Percentiles rank a stretch among this genome's conserved stretches.
Conservation (phyloP, 164 flowering plant species). For the Aristolochia fimbriata region DNA sequence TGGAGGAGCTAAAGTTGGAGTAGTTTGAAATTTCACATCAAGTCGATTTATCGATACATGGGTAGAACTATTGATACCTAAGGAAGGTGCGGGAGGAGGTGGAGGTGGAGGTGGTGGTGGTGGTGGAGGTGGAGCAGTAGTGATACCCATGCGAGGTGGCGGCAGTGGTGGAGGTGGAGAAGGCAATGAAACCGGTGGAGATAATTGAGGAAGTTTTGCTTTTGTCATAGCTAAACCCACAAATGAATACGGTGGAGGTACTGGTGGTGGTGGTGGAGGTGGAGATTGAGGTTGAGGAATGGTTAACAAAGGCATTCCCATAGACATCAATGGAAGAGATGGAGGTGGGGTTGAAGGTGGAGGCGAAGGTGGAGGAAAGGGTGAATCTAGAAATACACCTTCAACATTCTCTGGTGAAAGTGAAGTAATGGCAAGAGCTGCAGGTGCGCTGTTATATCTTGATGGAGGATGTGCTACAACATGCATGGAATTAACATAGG, state of each 20-base stretch:
- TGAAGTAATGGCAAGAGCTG: constrained; percentile 30
- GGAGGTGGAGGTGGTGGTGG: constrained; percentile 15
- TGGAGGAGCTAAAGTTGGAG: constrained; percentile 14
- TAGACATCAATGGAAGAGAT: constrained; percentile 3
- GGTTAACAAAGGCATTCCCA: not conserved
- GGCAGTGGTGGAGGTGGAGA: constrained; percentile 10
- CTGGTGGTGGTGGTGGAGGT: constrained; percentile 15
- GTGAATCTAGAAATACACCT: constrained; percentile 5
- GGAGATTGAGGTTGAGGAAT: constrained; percentile 11
- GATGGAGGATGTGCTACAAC: constrained; percentile 52
- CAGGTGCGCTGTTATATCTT: constrained; percentile 69
- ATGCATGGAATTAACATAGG: constrained; percentile 45
- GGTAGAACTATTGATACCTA: too few relatives aligned
- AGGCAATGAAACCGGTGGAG: not conserved
- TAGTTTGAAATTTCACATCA: too few relatives aligned
- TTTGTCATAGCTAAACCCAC: not conserved
- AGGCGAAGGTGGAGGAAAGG: constrained; percentile 9
- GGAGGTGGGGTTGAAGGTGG: constrained; percentile 9
- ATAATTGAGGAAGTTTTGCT: constrained; percentile 1
- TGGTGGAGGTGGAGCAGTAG: not conserved
- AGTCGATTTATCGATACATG: too few relatives aligned
- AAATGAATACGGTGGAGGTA: constrained; percentile 10
- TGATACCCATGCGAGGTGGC: too few relatives aligned
- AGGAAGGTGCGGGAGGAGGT: not conserved
- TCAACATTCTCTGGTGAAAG: constrained; percentile 28